Conservation (phyloP, 1,284 basidiomycete species). For the Cryptococcus maquisensis region DNA sequence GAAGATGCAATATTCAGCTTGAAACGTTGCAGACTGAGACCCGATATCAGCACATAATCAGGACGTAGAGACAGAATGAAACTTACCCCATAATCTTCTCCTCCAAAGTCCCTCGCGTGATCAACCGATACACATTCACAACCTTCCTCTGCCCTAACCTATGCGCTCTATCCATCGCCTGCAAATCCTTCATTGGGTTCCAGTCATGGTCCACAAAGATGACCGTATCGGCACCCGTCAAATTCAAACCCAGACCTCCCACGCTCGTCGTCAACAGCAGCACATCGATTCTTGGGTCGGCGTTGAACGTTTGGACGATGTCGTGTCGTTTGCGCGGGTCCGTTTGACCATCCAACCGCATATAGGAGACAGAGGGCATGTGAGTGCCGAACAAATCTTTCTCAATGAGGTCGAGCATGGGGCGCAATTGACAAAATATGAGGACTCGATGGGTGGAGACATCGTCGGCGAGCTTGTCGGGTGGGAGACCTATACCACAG, state of each 20-base stretch:
- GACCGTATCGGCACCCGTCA: conserved; percentile 98
- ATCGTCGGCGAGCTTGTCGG: conserved; percentile 49
- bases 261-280: conserved; percentile 94
- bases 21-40: conserved; percentile 85
- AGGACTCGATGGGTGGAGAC: conserved; percentile 95
- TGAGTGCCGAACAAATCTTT: conserved; percentile 81
- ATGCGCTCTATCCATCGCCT: conserved; percentile 99
- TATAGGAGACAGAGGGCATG: conserved; percentile 96
- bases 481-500: conserved; percentile 76
- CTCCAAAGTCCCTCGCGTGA: conserved; percentile 94
- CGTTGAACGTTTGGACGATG: conserved; percentile 96
- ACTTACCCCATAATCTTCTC: conserved; percentile 99
- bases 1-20: conserved; percentile 97
- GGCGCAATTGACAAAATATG: conserved; percentile 98
- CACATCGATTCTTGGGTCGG: conserved; percentile 96
- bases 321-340: conserved; percentile 88
- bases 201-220: conserved; percentile 99
- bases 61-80: conserved; percentile 1
- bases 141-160: conserved; percentile 98
- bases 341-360: conserved; percentile 90
- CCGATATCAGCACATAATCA: not conserved
- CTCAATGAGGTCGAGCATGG: conserved; percentile 98
- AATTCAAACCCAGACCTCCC: conserved; percentile 89
- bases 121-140: conserved; percentile 95
- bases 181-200: conserved; percentile 99